A percentile compares a stretch with the other conserved stretches of the same genome.
phyloP scores from a whole-genome alignment of 257 asterid species.

The Thymus quinquecostatus region DNA sequence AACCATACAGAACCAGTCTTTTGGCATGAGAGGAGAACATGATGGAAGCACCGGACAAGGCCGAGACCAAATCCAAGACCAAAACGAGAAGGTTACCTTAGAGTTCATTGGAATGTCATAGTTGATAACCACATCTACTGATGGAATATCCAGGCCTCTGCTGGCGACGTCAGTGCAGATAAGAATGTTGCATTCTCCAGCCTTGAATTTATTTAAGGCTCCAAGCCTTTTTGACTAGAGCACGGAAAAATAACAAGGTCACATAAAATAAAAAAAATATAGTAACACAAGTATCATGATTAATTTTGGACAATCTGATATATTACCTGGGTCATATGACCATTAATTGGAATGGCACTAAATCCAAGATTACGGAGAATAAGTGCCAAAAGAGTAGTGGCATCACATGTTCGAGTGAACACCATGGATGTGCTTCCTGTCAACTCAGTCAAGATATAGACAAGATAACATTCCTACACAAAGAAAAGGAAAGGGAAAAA shows the following conservation, averaged over 20 bases:
- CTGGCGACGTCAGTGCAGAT: conserved; percentile 95
- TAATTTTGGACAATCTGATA: conserved; percentile 8
- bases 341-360: conserved; percentile 88
- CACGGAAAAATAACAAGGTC: conserved; percentile 27
- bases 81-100: conserved; percentile 54
- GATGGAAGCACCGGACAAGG: too few relatives aligned
- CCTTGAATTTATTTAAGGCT: conserved; percentile 82
- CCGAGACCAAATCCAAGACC: background rate
- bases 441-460: conserved; percentile 74
- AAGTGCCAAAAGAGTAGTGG: conserved; percentile 71
- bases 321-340: conserved; percentile 91
- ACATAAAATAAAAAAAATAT: background rate
- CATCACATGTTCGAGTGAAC: conserved; percentile 89
- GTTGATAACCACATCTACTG: conserved; percentile 91
- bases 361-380: conserved; percentile 84
- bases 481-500: conserved; percentile 9
- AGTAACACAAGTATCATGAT: conserved; percentile 5
- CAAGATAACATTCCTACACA: conserved; percentile 82
- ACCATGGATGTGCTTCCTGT: conserved; percentile 84
- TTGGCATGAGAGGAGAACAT: background rate
- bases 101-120: conserved; percentile 90
- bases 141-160: conserved; percentile 95
- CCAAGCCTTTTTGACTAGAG: conserved; percentile 79
- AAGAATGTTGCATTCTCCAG: conserved; percentile 88
- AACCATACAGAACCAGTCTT: background rate